Evolutionary conservation across 257 asterid species (phyloP).

Genomic region (Nicotiana otophora): DNA sequence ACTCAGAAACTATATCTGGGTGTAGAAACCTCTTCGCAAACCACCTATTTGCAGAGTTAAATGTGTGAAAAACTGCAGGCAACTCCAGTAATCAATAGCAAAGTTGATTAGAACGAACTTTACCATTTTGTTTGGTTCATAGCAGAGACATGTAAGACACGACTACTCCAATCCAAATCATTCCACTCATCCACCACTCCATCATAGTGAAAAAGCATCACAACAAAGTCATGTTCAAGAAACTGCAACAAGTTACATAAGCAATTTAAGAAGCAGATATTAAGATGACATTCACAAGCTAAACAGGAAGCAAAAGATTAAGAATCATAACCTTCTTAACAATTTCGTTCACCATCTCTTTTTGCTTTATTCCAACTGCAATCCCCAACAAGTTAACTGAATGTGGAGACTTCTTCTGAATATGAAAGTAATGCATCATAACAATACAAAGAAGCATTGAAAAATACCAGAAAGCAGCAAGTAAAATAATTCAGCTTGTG

Average conservation of each 20-base stretch:
- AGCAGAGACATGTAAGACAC: slow-evolving; percentile 69
- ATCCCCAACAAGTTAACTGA: slow-evolving; percentile 56
- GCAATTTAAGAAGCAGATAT: not conserved
- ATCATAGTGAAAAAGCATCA: slow-evolving; percentile 92
- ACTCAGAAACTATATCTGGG: slow-evolving; percentile 84
- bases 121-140: slow-evolving; percentile 82
- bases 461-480: not conserved
- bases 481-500: not conserved
- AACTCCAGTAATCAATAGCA: not conserved
- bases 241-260: slow-evolving; percentile 41
- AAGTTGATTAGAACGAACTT: not conserved
- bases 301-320: not conserved
- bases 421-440: slow-evolving; percentile 3
- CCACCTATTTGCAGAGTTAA: slow-evolving; percentile 51
- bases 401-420: slow-evolving; percentile 36
- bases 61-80: not conserved
- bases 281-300: not conserved
- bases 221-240: slow-evolving; percentile 42
- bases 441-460: slow-evolving; percentile 3
- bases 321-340: slow-evolving; percentile 52
- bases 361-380: slow-evolving; percentile 81
- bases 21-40: slow-evolving; percentile 91
- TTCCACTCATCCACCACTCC: slow-evolving; percentile 70
- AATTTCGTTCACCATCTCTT: slow-evolving; percentile 42
- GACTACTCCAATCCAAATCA: slow-evolving; percentile 49